These are phyloP conservation scores for Mrakia frigida DNA, from an alignment of 768 basidiomycete species.

Conservation along the genomic window DNA sequence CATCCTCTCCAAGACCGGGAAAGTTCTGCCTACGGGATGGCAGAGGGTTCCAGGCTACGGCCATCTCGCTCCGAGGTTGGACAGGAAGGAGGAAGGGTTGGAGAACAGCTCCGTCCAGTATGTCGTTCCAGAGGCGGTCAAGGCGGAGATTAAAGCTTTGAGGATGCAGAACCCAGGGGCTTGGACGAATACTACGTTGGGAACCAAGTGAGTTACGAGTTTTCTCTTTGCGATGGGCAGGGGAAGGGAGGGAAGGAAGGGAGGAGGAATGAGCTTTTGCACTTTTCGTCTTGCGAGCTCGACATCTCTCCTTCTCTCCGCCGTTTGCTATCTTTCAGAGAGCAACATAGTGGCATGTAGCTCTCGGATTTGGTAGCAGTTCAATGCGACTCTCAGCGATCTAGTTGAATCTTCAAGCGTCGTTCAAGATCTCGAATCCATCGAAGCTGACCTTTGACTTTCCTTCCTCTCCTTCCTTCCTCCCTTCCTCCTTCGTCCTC, in stretches of 20 bases:
- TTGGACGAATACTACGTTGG: not conserved
- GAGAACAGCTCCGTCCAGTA: not conserved
- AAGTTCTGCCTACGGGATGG: constrained; percentile 4
- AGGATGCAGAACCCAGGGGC: not conserved
- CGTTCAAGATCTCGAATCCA: too few relatives aligned
- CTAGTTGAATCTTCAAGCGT: not conserved
- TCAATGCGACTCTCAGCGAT: too few relatives aligned
- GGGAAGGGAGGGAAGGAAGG: not conserved
- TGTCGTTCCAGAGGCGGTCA: not conserved
- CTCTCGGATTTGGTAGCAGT: too few relatives aligned
- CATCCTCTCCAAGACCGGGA: constrained; percentile 6
- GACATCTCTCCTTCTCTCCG: not conserved
- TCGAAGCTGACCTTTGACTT: too few relatives aligned
- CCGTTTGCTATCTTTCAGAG: too few relatives aligned
- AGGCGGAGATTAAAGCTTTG: not conserved
- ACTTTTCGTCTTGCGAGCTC: not conserved
- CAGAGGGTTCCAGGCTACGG: constrained; percentile 7
- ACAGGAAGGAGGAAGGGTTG: not conserved
- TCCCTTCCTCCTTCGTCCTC: not conserved
- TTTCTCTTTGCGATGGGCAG: not conserved
- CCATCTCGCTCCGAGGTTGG: constrained; percentile 19
- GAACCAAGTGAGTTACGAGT: not conserved
- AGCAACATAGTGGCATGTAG: too few relatives aligned
- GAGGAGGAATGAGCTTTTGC: not conserved
- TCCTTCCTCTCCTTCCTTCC: not conserved